A percentile compares a stretch with the other conserved stretches of the same genome.
phyloP scores from a whole-genome alignment of 768 basidiomycete species.

The Pulveroboletus sp. region DNA sequence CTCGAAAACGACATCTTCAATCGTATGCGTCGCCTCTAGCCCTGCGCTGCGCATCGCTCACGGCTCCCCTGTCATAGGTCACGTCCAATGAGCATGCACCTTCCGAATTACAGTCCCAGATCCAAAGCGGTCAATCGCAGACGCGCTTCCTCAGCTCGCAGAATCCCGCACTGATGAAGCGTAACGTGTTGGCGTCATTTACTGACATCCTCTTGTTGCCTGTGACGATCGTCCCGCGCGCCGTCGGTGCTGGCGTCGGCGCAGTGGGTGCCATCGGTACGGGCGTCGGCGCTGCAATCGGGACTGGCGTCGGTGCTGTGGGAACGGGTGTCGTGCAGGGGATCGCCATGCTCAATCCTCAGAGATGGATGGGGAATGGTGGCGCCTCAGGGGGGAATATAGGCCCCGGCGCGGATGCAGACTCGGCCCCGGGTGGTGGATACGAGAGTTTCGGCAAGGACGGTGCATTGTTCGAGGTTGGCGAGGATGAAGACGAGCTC shows the following conservation, averaged over 20 bases:
- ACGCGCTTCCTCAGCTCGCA: slow-evolving; percentile 76
- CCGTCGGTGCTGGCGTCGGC: slow-evolving; percentile 68
- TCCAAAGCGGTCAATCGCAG: slow-evolving; percentile 5
- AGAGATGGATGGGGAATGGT: slow-evolving; percentile 65
- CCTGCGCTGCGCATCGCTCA: not conserved
- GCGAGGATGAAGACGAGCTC: slow-evolving; percentile 36
- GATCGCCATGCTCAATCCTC: slow-evolving; percentile 86
- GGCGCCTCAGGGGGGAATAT: not conserved
- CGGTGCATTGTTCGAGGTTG: slow-evolving; percentile 50
- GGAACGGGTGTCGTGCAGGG: slow-evolving; percentile 78
- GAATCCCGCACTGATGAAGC: slow-evolving; percentile 89
- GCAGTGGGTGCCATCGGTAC: slow-evolving; percentile 64
- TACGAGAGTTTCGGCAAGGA: slow-evolving; percentile 27
- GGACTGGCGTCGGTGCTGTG: slow-evolving; percentile 50
- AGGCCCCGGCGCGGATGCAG: not conserved
- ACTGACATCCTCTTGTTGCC: slow-evolving; percentile 85
- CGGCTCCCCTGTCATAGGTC: not conserved
- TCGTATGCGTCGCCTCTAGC: slow-evolving; percentile 32
- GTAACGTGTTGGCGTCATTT: slow-evolving; percentile 90
- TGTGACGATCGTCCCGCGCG: slow-evolving; percentile 92
- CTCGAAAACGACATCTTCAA: slow-evolving; percentile 5
- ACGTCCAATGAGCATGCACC: slow-evolving; percentile 1
- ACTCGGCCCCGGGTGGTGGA: slow-evolving; percentile 3
- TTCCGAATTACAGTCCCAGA: not conserved
- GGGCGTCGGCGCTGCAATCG: slow-evolving; percentile 58